Percentiles rank a stretch among this genome's conserved stretches.
These are phyloP conservation scores for Epichloe gansuensis DNA, from an alignment of 2,329 filamentous ascomycete species.

Conservation along the genomic window DNA sequence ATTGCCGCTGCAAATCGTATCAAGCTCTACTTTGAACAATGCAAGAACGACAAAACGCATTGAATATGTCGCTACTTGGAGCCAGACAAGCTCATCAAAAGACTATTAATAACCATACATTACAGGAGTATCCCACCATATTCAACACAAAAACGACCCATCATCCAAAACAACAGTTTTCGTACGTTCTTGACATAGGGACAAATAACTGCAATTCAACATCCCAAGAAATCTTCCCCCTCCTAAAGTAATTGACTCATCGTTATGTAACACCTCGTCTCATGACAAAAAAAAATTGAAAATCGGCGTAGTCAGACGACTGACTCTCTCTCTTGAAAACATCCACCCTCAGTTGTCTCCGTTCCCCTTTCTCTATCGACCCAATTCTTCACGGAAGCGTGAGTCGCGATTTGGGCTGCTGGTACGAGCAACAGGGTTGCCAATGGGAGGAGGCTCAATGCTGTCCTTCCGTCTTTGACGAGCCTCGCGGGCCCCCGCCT, in stretches of 20 bases:
- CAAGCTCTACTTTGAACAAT: no score
- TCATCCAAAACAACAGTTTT: not conserved
- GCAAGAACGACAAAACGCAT: not conserved
- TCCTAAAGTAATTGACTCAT: not conserved
- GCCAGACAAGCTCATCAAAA: not conserved
- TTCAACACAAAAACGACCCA: not conserved
- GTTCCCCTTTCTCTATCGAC: slow-evolving; percentile 9
- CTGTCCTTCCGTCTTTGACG: slow-evolving; percentile 7
- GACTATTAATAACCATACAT: not conserved
- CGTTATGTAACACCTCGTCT: not conserved
- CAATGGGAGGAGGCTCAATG: slow-evolving; percentile 26
- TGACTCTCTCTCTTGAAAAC: no score
- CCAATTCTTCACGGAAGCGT: slow-evolving; percentile 45
- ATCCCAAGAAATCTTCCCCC: not conserved
- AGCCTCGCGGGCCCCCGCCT: slow-evolving; percentile 7
- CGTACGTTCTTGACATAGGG: not conserved
- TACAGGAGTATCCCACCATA: not conserved
- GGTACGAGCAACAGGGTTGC: slow-evolving; percentile 20
- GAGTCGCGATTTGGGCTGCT: slow-evolving; percentile 44
- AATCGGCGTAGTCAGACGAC: no score
- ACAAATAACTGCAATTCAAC: not conserved
- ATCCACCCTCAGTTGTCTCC: no score
- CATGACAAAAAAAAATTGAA: no score
- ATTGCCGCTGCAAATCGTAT: no score
- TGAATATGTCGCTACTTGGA: no score